Base-by-base conservation (phyloP, 2,329 filamentous ascomycete genomes). In the Colletotrichum sidae region DNA sequence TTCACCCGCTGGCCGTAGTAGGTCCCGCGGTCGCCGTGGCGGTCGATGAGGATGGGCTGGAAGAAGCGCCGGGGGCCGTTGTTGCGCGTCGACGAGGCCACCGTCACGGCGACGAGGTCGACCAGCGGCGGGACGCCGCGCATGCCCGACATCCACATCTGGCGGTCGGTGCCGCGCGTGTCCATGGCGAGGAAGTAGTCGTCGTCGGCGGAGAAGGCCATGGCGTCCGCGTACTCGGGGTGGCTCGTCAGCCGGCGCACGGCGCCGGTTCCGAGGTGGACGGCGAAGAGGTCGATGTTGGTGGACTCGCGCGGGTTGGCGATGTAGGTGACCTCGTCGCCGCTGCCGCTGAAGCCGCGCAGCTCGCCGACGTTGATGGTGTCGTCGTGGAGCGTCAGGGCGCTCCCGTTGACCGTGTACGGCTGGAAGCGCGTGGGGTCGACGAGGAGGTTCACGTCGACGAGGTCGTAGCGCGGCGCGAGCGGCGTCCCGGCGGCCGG, bases 1-100 rank as follows among this genome's bases (percentile, higher is more conserved):
- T 84, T 84, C 60, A 83, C 67, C 58, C 73, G 72, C 68, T 81
- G 80, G 3, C 82, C 81, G 60, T 75, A 81, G 68, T 84, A 84
- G 0, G 70, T 57, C 1, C 73, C 80, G 6, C 81, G 78, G 62
- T 84, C 82, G 6, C 82, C 82, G 39, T 82, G 67, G 0, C 69
- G 68, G 57, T 84, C 80, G 4, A 84, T 70, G 1, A 84, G 71
- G 35, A 74, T 78, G 0, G 81, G 81, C 60, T 80, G 76, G 60
- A 84, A 84, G 73, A 83, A 84, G 0, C 81, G 72, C 6, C 82
- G 73, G 1, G 57, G 53, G 0, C 81, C 80, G 55, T 84, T 84
- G 64, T 84, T 84, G 6, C 82, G 77, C 2, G 75, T 79, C 1
- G 80, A 81, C 0, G 80, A 74, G 6, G 72, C 72, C 1, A 73